Evolutionary conservation across 2,329 filamentous ascomycete genomes (phyloP).

Genomic region (Phoma sp.): DNA sequence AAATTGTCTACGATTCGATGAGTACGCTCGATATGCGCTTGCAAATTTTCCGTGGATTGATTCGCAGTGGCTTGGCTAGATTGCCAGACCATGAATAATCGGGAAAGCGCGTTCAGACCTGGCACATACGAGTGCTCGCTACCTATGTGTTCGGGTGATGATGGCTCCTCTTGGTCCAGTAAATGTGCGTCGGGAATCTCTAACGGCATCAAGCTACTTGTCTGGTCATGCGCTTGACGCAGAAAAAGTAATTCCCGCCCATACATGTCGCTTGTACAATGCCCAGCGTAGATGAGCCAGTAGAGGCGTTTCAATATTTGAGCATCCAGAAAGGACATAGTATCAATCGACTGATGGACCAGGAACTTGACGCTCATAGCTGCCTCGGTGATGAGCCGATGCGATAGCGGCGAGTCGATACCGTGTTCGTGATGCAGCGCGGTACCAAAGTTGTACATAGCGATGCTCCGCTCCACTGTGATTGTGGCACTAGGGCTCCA

Average conservation of each 20-base stretch:
- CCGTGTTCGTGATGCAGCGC: conserved; percentile 24
- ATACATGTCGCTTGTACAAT: conserved; percentile 30
- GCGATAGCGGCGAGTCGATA: conserved; percentile 20
- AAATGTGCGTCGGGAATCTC: conserved; percentile 22
- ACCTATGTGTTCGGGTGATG: neutral
- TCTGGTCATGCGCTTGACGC: conserved; percentile 24
- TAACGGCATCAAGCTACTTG: conserved; percentile 20
- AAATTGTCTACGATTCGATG: conserved; percentile 18
- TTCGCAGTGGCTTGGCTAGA: conserved; percentile 24
- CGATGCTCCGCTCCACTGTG: conserved; percentile 20
- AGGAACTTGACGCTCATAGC: conserved; percentile 24
- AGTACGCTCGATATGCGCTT: conserved; percentile 23
- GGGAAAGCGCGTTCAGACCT: conserved; percentile 27
- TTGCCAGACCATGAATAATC: conserved; percentile 30
- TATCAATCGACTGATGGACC: conserved; percentile 17
- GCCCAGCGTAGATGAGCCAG: conserved; percentile 28
- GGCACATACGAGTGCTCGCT: conserved; percentile 20
- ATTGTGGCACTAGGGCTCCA: conserved; percentile 21
- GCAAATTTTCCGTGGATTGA: conserved; percentile 25
- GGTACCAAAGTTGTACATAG: conserved; percentile 29
- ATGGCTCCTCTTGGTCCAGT: conserved; percentile 4
- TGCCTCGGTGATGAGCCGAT: conserved; percentile 21
- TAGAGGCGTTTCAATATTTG: conserved; percentile 28
- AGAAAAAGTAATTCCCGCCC: conserved; percentile 23
- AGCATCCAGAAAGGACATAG: conserved; percentile 21